Base-by-base conservation (phyloP, 257 asterid species). In the Cinchona pubescens region DNA sequence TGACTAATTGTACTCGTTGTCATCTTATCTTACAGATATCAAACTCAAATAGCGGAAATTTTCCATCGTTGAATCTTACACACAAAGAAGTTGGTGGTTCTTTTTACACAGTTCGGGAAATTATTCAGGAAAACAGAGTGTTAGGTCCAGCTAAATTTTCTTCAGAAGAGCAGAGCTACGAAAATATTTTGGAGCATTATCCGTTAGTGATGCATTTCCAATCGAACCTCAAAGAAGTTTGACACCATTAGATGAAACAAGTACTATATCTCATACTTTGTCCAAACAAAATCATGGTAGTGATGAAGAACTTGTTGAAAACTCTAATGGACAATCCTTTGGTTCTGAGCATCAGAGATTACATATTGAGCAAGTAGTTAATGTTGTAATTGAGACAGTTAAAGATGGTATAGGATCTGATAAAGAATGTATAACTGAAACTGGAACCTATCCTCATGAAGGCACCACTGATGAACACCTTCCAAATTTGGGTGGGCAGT, bases 41-140 rank as follows among this genome's bases (percentile, higher is more conserved):
- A 91, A 83, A 65, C 48, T 82, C 87, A 34, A 90, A 91, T 71
- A 53, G 82, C 58, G 97, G 96, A 29, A 87, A 74, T 79, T 93
- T 93, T 29, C 98, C 98, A 2, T 91, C 95, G 23, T 89, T 93
- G 83, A 93, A 85, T 83, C 89, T 93, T 79, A 81, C 98, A 55
- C 98, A 93, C 86, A 91, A 90, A 79, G 97, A 93, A 88, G 98
- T 93, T 76, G 98, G 97, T 67, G 97, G 98, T 74, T 93, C 98
- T 42, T 93, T 89, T 87, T 93, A 93, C 80, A 91, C 88, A 4
- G 97, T 93, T 34, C 85, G 98, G 67, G 97, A 93, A 84, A 83
- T 90, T 78, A 93, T 93, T 83, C 98, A 93, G 79, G 98, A 93
- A 78, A 93, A 93, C 80, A 87, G 88, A 85, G 92, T 91, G 63